These are phyloP conservation scores for Emergomyces africanus DNA, from an alignment of 2,329 filamentous ascomycete species.

Conservation along the genomic window DNA sequence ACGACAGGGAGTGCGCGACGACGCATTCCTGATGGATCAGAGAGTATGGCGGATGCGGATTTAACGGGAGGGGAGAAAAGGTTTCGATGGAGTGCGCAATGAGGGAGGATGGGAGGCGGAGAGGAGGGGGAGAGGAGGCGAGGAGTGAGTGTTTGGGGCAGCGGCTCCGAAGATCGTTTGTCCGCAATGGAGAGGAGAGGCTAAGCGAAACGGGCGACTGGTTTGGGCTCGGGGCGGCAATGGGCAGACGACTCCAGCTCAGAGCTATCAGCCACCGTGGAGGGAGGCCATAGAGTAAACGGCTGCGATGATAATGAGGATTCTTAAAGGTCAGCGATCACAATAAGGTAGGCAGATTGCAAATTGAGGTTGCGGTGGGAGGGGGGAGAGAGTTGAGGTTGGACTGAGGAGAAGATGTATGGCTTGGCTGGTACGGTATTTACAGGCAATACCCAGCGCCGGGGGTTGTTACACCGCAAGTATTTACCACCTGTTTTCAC, in stretches of 20 bases:
- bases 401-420: no score
- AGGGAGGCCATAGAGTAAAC: neutral
- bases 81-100: neutral
- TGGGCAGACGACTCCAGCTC: neutral
- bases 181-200: neutral
- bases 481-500: no score
- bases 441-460: neutral
- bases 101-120: neutral
- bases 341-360: neutral
- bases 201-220: slow-evolving; percentile 1
- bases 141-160: neutral
- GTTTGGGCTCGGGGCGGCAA: neutral
- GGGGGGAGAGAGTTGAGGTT: no score
- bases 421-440: no score
- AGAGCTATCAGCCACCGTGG: neutral
- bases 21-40: slow-evolving; percentile 28
- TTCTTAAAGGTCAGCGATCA: neutral
- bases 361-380: neutral
- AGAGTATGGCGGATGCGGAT: neutral
- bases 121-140: neutral
- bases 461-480: neutral
- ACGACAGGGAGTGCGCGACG: slow-evolving; percentile 23
- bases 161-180: neutral
- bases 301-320: neutral
- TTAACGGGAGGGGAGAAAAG: neutral